These are phyloP conservation scores for Cucurbitaria berberidis DNA, from an alignment of 2,329 filamentous ascomycete genomes.

Conservation along the genomic window DNA sequence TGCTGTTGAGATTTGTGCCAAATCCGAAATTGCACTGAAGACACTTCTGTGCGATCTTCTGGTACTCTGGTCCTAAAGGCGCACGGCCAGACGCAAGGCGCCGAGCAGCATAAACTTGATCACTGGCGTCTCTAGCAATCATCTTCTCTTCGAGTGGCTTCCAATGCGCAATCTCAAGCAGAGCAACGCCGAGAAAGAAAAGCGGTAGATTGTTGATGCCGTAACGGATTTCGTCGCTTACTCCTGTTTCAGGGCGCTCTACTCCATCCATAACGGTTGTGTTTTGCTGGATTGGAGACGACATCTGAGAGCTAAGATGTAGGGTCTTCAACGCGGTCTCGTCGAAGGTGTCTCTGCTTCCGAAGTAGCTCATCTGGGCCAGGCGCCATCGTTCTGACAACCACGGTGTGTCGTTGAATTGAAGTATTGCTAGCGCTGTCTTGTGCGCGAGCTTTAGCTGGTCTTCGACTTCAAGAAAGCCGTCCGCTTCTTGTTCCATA, in stretches of 20 bases:
- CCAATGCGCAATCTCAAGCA: constrained; percentile 36
- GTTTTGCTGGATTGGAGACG: not conserved
- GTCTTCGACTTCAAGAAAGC: constrained; percentile 12
- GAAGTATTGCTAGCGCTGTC: constrained; percentile 20
- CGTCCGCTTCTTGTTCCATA: constrained; percentile 18
- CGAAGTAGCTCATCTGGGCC: constrained; percentile 24
- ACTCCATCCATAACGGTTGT: constrained; percentile 23
- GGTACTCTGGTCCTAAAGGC: constrained; percentile 23
- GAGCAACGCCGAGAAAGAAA: constrained; percentile 32
- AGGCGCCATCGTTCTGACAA: constrained; percentile 25
- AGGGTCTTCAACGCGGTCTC: constrained; percentile 19
- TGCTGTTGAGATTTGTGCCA: constrained; percentile 26
- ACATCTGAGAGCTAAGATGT: constrained; percentile 26
- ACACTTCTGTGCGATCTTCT: constrained; percentile 23
- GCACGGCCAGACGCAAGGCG: constrained; percentile 21
- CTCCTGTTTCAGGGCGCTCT: not conserved
- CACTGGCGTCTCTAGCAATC: constrained; percentile 18
- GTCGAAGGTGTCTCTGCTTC: constrained; percentile 6
- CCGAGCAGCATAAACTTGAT: constrained; percentile 27
- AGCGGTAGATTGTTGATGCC: constrained; percentile 34
- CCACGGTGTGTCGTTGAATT: constrained; percentile 32
- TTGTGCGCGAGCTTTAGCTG: constrained; percentile 27
- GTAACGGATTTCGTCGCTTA: constrained; percentile 21
- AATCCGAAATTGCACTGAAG: constrained; percentile 28
- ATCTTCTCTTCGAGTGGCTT: constrained; percentile 26